Percentiles rank a stretch among this genome's conserved stretches.
These are phyloP conservation scores for Verticillium isaacii DNA, from an alignment of 2,329 filamentous ascomycete genomes.

Conservation along the genomic window DNA sequence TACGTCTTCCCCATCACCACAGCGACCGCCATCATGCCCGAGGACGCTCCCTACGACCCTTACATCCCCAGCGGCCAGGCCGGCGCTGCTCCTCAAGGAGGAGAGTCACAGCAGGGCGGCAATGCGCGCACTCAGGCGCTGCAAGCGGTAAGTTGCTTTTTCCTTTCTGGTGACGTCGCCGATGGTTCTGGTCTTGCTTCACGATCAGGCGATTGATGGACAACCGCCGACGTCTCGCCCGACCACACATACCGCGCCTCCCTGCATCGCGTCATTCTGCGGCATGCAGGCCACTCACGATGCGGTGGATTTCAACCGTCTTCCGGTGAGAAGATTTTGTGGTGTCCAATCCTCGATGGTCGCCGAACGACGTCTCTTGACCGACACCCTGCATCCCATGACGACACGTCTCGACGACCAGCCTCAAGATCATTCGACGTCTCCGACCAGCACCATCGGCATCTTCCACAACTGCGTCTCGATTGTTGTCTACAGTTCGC, in stretches of 20 bases:
- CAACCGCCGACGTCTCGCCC: background rate
- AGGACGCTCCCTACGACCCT: slow-evolving; percentile 72
- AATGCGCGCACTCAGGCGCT: slow-evolving; percentile 59
- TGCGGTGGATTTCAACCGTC: background rate
- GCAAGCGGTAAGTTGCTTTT: slow-evolving; percentile 68
- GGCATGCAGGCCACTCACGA: background rate
- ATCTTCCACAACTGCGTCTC: background rate
- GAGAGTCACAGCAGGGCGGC: slow-evolving; percentile 25
- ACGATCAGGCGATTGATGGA: background rate
- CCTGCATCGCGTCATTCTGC: background rate
- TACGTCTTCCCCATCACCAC: background rate
- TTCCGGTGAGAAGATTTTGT: background rate
- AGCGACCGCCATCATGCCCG: slow-evolving; percentile 39
- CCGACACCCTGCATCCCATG: background rate
- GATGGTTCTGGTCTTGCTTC: background rate
- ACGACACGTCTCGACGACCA: background rate
- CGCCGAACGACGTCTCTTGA: background rate
- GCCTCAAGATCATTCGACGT: background rate
- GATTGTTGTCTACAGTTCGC: background rate
- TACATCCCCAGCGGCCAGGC: slow-evolving; percentile 73
- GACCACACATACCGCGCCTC: background rate
- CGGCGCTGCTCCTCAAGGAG: slow-evolving; percentile 20
- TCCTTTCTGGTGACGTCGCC: background rate
- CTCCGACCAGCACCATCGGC: background rate
- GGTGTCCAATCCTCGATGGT: background rate